These are phyloP conservation scores for Coix lacrymajobi DNA, from an alignment of 176 grass and related monocot genomes.

Conservation along the genomic window DNA sequence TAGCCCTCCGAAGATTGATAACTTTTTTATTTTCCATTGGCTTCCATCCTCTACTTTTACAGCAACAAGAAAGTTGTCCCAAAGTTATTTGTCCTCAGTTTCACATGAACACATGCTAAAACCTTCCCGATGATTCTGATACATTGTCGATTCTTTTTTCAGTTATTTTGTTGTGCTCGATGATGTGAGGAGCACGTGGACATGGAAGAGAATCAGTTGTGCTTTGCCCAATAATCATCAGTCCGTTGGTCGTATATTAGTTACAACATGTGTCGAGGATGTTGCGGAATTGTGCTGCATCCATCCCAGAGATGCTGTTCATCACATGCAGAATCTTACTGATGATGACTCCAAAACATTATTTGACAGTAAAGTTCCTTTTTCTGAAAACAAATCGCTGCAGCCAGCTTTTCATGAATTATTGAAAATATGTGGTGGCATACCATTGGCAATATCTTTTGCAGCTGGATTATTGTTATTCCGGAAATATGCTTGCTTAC, in stretches of 20 bases:
- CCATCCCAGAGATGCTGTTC: background rate
- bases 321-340: background rate
- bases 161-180: background rate
- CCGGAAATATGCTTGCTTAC: background rate
- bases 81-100: too few relatives aligned
- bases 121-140: background rate
- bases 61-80: too few relatives aligned
- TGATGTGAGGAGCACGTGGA: background rate
- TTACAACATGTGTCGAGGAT: background rate
- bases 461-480: background rate
- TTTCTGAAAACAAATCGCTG: too few relatives aligned
- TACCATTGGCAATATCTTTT: conserved; percentile 20
- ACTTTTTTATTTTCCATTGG: too few relatives aligned
- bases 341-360: background rate
- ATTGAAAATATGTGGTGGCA: background rate
- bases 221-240: background rate
- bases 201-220: background rate
- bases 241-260: background rate
- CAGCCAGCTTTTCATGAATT: background rate
- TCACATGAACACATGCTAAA: too few relatives aligned
- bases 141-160: too few relatives aligned
- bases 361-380: background rate
- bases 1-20: too few relatives aligned
- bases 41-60: too few relatives aligned
- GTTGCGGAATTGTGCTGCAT: background rate